Evolutionary conservation across 164 flowering plant genomes (phyloP), one percentile per base, ranked within the genome.

Genomic region (Houttuynia cordata): DNA sequence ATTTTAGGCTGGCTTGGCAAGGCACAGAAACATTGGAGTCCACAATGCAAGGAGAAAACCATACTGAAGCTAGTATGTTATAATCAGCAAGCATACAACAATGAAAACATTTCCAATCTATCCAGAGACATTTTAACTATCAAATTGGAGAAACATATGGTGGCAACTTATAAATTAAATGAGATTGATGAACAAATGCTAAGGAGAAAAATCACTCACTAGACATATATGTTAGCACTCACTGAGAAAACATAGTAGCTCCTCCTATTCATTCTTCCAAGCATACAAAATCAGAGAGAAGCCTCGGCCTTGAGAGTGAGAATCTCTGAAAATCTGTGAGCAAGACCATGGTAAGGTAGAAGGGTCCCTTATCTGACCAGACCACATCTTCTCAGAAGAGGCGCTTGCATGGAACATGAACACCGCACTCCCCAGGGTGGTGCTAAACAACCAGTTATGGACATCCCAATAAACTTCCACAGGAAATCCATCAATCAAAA

Each of bases 391-490:
- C 73, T 87, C 95, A 1, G 81, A 80, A 0, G 92, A 74, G 19
- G 70, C 74, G 66, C 86, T 72, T 13, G 84, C 78, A 73, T 74
- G 83, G 76, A 89, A 89, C 97, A 89, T 78, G 61, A 89, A 86
- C 49, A 89, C 87, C 18, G 94, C 97, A 75, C 71, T 78, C 52
- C 89, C 89, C 50, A 64, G 42, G 10, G 80, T 24, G 24, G 77
- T 12, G 23, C 85, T 74, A 57, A 85, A 89, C n/a, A 89, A 76
- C 97, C 97, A 89, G 71, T 74, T 82, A 69, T 89, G 81, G 30
- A 85, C 91, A 80, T 89, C 96, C 96, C 96, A 89, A 62, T 75
- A 85, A 24, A 89, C 76, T 40, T 89, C 96, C 0, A 89, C 81
- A 0, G 86, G 72, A 17, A 83, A 64, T 37, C 79, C 82, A 60